Conservation (phyloP, 2,329 filamentous ascomycete genomes). For the Boeremia exigua region DNA sequence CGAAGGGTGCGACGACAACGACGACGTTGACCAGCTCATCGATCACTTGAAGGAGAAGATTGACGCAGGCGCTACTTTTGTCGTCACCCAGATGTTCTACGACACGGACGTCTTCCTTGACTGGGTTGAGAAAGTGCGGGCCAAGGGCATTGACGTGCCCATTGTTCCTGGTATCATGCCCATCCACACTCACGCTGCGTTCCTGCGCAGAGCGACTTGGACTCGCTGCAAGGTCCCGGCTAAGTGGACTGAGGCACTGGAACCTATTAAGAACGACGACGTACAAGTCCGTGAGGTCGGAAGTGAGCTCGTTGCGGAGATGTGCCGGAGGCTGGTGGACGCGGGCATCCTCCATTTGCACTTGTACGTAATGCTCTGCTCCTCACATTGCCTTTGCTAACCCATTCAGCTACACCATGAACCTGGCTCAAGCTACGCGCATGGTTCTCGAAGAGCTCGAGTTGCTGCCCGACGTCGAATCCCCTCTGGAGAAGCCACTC, state of each 20-base stretch:
- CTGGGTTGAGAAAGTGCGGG: conserved; percentile 87
- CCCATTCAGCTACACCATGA: conserved; percentile 84
- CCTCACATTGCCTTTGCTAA: conserved; percentile 10
- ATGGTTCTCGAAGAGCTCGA: conserved; percentile 92
- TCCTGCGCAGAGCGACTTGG: conserved; percentile 87
- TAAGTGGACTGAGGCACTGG: conserved; percentile 79
- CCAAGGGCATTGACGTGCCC: conserved; percentile 80
- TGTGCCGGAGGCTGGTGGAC: conserved; percentile 85
- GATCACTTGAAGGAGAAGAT: conserved; percentile 97
- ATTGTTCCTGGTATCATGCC: conserved; percentile 91
- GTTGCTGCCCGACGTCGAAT: conserved; percentile 77
- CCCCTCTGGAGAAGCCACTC: conserved; percentile 84
- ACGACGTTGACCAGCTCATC: conserved; percentile 81
- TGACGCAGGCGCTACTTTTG: conserved; percentile 89
- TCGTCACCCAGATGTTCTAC: conserved; percentile 99
- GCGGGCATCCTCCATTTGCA: conserved; percentile 87
- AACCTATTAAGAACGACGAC: conserved; percentile 97
- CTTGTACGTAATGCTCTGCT: conserved; percentile 62
- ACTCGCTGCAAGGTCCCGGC: conserved; percentile 85
- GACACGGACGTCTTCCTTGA: conserved; percentile 92
- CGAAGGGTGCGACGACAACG: conserved; percentile 92
- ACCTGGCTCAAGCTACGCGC: conserved; percentile 89
- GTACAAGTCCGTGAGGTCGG: conserved; percentile 89
- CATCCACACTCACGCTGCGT: conserved; percentile 93
- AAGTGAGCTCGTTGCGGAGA: conserved; percentile 82